These are phyloP conservation scores for Pseudisothecium myosuroides DNA, from an alignment of 225 moss, liverwort and hornwort species.

Conservation along the genomic window DNA sequence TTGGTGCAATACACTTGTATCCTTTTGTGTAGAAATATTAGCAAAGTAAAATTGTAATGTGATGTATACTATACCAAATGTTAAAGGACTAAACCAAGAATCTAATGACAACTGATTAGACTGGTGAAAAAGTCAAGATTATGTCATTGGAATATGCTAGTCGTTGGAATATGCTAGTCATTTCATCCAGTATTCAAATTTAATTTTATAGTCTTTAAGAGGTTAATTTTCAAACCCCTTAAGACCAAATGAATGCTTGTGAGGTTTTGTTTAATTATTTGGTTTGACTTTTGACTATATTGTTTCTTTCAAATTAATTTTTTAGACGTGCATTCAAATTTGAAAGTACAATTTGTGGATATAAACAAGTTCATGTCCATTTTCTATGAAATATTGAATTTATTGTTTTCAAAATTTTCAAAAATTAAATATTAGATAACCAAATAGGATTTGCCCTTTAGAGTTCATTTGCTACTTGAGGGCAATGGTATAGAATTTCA, in stretches of 20 bases:
- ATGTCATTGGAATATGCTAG: background rate
- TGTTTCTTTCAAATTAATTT: background rate
- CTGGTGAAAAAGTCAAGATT: background rate
- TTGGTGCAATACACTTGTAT: too few species aligned
- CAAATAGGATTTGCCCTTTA: too few species aligned
- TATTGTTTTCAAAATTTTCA: background rate
- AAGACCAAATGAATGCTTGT: background rate
- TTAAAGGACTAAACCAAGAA: background rate
- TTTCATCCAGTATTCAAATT: too few species aligned
- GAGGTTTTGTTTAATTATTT: background rate
- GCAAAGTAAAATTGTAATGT: too few species aligned
- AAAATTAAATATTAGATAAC: too few species aligned
- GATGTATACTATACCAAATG: too few species aligned
- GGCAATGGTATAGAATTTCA: background rate
- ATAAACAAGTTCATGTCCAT: background rate
- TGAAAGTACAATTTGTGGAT: rapidly evolving
- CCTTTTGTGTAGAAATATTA: too few species aligned
- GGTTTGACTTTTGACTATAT: background rate
- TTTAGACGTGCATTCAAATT: background rate
- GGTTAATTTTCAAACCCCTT: too few species aligned
- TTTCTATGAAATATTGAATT: background rate
- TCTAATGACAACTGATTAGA: background rate
- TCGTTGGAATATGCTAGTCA: too few species aligned
- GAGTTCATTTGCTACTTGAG: background rate
- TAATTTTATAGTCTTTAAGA: too few species aligned